Percentiles rank a stretch among this genome's conserved stretches.
Conservation (phyloP, 1,139 yeast species). For the Yamadazyma diospyri region DNA sequence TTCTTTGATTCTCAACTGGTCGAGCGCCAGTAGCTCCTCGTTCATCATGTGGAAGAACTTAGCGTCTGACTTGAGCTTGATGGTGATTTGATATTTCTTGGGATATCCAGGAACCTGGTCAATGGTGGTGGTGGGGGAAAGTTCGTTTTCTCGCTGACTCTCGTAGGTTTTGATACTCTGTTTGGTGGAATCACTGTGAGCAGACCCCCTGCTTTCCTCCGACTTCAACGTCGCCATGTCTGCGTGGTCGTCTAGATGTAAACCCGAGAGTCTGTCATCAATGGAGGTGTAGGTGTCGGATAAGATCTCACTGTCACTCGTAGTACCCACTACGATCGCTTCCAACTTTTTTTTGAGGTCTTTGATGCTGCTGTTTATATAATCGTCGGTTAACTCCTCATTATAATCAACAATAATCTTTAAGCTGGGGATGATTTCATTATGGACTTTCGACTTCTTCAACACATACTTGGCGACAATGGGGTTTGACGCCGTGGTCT, state of each 20-base stretch:
- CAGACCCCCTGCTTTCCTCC: neutral
- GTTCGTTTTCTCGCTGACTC: constrained; percentile 1
- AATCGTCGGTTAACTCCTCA: constrained; percentile 32
- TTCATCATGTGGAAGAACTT: constrained; percentile 59
- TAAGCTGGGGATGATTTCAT: constrained; percentile 32
- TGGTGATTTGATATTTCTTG: constrained; percentile 28
- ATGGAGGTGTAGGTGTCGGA: neutral
- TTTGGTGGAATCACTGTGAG: neutral
- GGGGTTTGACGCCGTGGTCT: constrained; percentile 34
- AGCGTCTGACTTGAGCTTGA: constrained; percentile 40
- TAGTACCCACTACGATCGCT: constrained; percentile 20
- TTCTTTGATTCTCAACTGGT: constrained; percentile 41
- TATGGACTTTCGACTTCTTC: constrained; percentile 23
- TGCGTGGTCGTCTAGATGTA: neutral
- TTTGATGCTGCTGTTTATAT: constrained; percentile 31
- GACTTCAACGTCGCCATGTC: constrained; percentile 1
- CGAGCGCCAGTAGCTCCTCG: constrained; percentile 51
- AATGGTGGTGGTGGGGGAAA: constrained; percentile 12
- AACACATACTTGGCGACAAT: constrained; percentile 42
- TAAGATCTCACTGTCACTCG: constrained; percentile 11
- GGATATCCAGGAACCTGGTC: constrained; percentile 5
- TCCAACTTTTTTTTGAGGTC: constrained; percentile 33
- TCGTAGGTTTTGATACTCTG: neutral
- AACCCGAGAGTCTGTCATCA: neutral
- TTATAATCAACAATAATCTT: constrained; percentile 37